Evolutionary conservation across 805 yeast genomes (phyloP).

Genomic region (Starmerella vaccinii): DNA sequence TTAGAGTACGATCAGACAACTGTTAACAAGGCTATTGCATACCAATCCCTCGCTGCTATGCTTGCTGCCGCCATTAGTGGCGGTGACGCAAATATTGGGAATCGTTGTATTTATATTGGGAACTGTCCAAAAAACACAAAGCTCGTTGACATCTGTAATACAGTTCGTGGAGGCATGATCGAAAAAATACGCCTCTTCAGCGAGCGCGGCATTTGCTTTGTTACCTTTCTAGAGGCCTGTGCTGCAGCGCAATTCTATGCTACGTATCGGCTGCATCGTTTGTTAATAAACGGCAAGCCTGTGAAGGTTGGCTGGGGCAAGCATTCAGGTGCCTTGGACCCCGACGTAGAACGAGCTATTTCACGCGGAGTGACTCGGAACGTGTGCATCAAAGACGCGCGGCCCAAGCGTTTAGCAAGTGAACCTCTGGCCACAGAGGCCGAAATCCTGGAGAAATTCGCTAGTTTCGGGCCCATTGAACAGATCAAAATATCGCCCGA

Average conservation of each 20-base stretch:
- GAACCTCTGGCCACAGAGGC: conserved; percentile 1
- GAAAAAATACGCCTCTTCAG: conserved; percentile 71
- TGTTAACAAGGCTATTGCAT: conserved; percentile 43
- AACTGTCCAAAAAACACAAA: conserved; percentile 80
- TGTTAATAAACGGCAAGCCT: conserved; percentile 73
- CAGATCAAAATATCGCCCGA: conserved; percentile 81
- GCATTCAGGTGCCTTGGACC: conserved; percentile 84
- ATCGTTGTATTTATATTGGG: conserved; percentile 86
- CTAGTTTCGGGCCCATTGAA: conserved; percentile 85
- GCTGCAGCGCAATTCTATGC: conserved; percentile 98
- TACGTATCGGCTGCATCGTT: conserved; percentile 80
- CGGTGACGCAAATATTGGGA: conserved; percentile 83
- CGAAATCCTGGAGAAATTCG: conserved; percentile 35
- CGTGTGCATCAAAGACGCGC: conserved; percentile 46
- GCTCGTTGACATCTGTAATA: conserved; percentile 89
- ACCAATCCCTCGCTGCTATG: conserved; percentile 96
- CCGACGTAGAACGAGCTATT: conserved; percentile 78
- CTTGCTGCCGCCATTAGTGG: conserved; percentile 92
- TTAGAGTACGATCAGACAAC: not conserved
- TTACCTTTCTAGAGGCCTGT: conserved; percentile 90
- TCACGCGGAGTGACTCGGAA: conserved; percentile 91
- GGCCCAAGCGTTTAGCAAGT: not conserved
- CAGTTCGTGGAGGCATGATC: conserved; percentile 86
- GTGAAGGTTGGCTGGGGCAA: conserved; percentile 97
- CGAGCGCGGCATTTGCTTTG: conserved; percentile 86